Conservation (phyloP, 129 eudicot species). For the Rutidosis leptorrhynchoides region DNA sequence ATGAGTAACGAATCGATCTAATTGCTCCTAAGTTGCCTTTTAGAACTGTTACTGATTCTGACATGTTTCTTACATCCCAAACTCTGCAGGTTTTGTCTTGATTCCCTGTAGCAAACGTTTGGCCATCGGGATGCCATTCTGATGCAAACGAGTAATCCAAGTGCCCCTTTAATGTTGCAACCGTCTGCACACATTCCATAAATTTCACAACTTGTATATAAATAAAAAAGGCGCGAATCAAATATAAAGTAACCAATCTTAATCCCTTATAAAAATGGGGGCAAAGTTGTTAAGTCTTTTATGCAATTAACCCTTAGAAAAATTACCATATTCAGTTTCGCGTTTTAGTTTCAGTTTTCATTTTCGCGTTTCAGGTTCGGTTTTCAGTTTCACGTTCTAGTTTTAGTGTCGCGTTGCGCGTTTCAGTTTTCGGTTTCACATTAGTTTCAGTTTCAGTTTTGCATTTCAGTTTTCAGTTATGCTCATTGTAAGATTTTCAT, state of each 20-base stretch:
- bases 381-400: no score
- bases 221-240: background rate
- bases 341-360: no score
- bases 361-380: no score
- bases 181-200: conserved; percentile 36
- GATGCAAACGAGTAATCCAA: conserved; percentile 85
- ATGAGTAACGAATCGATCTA: conserved; percentile 79
- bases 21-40: conserved; percentile 82
- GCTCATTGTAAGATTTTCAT: no score
- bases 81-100: conserved; percentile 83
- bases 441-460: no score
- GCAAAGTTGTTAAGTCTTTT: background rate
- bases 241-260: background rate
- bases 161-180: conserved; percentile 62
- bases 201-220: background rate
- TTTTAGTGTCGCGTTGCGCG: no score
- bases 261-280: background rate
- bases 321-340: no score
- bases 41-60: conserved; percentile 49
- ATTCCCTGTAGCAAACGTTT: conserved; percentile 75
- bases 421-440: no score
- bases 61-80: conserved; percentile 71
- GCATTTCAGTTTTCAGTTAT: no score
- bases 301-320: background rate
- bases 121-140: conserved; percentile 82